A percentile compares a stretch with the other conserved stretches of the same genome.
These are phyloP conservation scores for Nicotiana rustica DNA, from an alignment of 305 asterid genomes.

Conservation along the genomic window DNA sequence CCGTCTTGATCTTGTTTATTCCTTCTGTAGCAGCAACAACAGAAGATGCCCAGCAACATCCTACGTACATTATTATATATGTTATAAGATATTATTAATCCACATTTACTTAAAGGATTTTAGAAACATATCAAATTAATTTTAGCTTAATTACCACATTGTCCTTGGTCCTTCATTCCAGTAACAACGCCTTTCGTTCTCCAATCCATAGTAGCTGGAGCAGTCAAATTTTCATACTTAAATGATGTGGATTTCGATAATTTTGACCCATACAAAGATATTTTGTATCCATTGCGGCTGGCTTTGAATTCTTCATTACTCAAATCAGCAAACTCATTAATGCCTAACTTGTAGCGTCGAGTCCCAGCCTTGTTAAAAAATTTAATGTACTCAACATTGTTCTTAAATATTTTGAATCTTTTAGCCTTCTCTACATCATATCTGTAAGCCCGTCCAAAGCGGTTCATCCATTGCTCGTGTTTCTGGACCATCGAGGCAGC, in stretches of 20 bases:
- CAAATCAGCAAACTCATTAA: slow-evolving; percentile 21
- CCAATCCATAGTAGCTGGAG: slow-evolving; percentile 21
- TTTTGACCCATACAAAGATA: too few relatives aligned
- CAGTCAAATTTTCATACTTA: neutral
- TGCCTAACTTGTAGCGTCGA: neutral
- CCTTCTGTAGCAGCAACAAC: slow-evolving; percentile 90
- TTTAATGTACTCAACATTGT: slow-evolving; percentile 21
- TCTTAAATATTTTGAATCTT: neutral
- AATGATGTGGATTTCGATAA: neutral
- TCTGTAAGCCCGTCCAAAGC: neutral
- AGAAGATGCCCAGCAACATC: slow-evolving; percentile 94
- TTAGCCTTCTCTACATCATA: neutral
- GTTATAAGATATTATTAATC: neutral
- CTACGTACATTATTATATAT: slow-evolving; percentile 39
- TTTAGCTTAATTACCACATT: neutral
- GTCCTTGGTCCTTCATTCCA: neutral
- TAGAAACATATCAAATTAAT: too few relatives aligned
- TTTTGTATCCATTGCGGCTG: neutral
- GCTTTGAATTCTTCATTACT: slow-evolving; percentile 10
- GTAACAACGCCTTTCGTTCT: slow-evolving; percentile 22
- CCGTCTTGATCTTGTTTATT: slow-evolving; percentile 68
- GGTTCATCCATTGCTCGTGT: slow-evolving; percentile 20
- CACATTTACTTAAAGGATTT: neutral
- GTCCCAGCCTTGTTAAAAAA: slow-evolving; percentile 2
- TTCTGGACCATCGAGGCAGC: neutral